These are phyloP conservation scores for Dothiorella sarmentorum DNA, from an alignment of 2,329 filamentous ascomycete genomes.

Conservation along the genomic window DNA sequence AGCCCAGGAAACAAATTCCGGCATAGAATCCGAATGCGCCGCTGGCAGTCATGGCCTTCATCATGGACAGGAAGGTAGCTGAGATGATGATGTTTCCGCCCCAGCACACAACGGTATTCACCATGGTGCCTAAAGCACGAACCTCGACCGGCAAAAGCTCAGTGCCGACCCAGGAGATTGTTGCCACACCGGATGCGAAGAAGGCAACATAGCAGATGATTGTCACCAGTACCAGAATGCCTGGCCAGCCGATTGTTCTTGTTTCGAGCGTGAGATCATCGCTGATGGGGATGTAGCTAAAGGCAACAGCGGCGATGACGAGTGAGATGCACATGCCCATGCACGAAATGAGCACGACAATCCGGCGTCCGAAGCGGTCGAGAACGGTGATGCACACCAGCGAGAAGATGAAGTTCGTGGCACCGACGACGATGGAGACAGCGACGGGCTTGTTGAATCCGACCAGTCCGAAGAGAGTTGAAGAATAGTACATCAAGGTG, in stretches of 20 bases:
- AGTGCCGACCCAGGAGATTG: conserved; percentile 37
- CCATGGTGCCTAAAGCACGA: conserved; percentile 38
- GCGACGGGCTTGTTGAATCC: conserved; percentile 76
- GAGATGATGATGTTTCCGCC: conserved; percentile 28
- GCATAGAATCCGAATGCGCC: conserved; percentile 42
- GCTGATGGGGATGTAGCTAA: conserved; percentile 45
- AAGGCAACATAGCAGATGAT: conserved; percentile 39
- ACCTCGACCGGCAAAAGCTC: conserved; percentile 39
- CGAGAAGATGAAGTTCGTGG: conserved; percentile 80
- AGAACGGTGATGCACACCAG: conserved; percentile 72
- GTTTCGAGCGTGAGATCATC: conserved; percentile 32
- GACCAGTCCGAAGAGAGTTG: conserved; percentile 52
- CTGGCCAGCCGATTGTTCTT: conserved; percentile 31
- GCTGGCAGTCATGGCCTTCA: conserved; percentile 36
- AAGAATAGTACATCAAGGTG: conserved; percentile 76
- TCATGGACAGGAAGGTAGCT: conserved; percentile 40
- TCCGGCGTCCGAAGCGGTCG: conserved; percentile 73
- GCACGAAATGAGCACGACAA: conserved; percentile 53
- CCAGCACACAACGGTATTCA: conserved; percentile 31
- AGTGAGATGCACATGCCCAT: conserved; percentile 69
- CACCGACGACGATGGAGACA: conserved; percentile 73
- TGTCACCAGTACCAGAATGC: conserved; percentile 35
- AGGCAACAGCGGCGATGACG: conserved; percentile 63
- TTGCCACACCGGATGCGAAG: conserved; percentile 34
- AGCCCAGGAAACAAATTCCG: conserved; percentile 39